Evolutionary conservation across 2,329 filamentous ascomycete species (phyloP), one percentile per base, ranked within the genome.

Genomic region (Apiospora aurea): DNA sequence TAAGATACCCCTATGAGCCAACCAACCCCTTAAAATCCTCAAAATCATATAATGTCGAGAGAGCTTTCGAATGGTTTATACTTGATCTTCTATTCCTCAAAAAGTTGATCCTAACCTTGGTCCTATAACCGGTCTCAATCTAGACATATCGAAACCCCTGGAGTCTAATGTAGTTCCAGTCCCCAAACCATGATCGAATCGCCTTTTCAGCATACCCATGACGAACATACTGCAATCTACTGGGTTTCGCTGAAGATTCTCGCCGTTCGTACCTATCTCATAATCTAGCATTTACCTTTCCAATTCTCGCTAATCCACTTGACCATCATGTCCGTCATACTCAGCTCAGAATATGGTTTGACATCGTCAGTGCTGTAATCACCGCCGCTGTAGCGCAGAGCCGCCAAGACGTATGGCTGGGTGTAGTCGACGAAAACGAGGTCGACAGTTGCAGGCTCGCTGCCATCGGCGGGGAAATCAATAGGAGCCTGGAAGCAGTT

Each of bases 401-500:
- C 95, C 14, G 92, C 83, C 24, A 97, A 82, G 51, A 98, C 85
- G 88, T 93, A 97, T 13, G 91, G 91, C 82, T 96, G 89, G 47
- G 98, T 91, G 80, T 98, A 99, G 80, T 97, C 95, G 72, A 97
- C 89, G 79, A 97, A 99, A 18, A 98, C 91, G 10, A 99, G 81
- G 80, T 98, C 96, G 0, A 99, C 94, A 0, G 83, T 91, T 70
- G 93, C 89, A 0, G 94, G 93, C 21, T 89, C 84, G 18, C 29
- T 64, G 7, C 80, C 78, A 0, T 82, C 77, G 0, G 79, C 73
- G 1, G 91, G 87, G 76, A 97, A 93, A 1, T 82, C 85, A 75
- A 93, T 87, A 72, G 89, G 83, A 0, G 92, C 85, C 80, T 96
- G 92, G 72, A 99, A 89, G 80, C 91, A 94, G 81, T 98, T 98